Conservation (phyloP, 108 stramenopile species). For the Pseudonitzschia pungens region DNA sequence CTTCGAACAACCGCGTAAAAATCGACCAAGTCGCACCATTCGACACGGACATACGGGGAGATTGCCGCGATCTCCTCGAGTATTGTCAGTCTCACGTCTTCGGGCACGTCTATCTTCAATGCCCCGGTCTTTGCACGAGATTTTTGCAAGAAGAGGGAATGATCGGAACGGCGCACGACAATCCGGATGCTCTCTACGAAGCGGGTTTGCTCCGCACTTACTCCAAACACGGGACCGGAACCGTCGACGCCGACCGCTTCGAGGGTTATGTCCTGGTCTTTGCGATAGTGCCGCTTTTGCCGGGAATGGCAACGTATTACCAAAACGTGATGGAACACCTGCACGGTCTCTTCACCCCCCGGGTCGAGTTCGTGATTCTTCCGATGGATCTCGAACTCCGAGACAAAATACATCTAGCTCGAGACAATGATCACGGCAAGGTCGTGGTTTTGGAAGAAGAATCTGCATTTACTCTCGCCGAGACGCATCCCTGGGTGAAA, state of each 20-base stretch:
- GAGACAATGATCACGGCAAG: background rate
- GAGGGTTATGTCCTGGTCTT: conserved; percentile 33
- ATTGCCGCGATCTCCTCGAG: conserved; percentile 24
- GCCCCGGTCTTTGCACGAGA: conserved; percentile 35
- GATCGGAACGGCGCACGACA: conserved; percentile 24
- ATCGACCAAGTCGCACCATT: conserved; percentile 19
- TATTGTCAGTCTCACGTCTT: conserved; percentile 36
- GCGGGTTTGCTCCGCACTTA: conserved; percentile 18
- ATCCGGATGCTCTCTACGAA: conserved; percentile 30
- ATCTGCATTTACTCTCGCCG: background rate
- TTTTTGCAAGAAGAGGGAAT: conserved; percentile 25
- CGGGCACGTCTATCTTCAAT: conserved; percentile 32
- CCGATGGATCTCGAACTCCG: conserved; percentile 30
- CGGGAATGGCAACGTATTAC: conserved; percentile 35
- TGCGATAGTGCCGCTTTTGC: conserved; percentile 23
- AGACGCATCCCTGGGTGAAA: conserved; percentile 30
- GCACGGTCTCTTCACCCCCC: conserved; percentile 19
- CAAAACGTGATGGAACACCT: conserved; percentile 40
- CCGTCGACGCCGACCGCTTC: conserved; percentile 24
- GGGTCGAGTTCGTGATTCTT: conserved; percentile 33
- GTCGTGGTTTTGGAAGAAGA: conserved; percentile 39
- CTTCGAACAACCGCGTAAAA: background rate
- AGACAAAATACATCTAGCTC: conserved; percentile 17
- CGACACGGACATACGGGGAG: conserved; percentile 37
- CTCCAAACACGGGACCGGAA: background rate